Evolutionary conservation across 345 rosid species (phyloP), one percentile per base, ranked within the genome.

Genomic region (Salix purpurea): DNA sequence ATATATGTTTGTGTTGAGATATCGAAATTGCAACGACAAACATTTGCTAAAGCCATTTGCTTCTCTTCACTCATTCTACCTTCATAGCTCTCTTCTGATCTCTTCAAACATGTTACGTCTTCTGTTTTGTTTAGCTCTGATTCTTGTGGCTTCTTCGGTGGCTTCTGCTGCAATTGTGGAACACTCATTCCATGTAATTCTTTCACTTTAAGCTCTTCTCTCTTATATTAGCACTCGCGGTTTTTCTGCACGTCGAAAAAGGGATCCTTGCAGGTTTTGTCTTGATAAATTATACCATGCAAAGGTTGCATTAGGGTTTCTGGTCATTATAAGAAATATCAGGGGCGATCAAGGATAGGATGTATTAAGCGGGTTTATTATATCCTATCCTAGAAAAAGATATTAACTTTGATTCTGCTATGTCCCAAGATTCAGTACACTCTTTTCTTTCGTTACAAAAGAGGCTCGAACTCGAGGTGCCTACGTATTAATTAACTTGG

Each of bases 121-220:
- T 78, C 76, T 56, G 73, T 74, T 85, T 73, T 78, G 79, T 83
- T 68, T 85, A 54, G 76, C 83, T 79, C 76, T 82, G 23, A 67
- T 84, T 66, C 75, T 89, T 54, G 28, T 88, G 0, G 82, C 79
- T 54, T 87, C 90, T 70, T 71, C 92, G 3, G 14, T 82, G 70
- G 91, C 94, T 75, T 89, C 92, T 24, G 91, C 89, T 14, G 90
- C 87, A 34, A 83, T 86, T 40, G 93, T 94, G 21, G 93, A 94
- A 66, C 94, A 92, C 80, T 78, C 97, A 14, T 89, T 94, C 79
- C 14, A 84, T 67, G 98, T 91, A 94, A 87, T 60, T 58, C 65
- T 1, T 60, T 68, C 13, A 3, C 68, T 40, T 16, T 39, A 70
- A 11, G 15, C 30, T 74, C 67, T 37, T 24, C 19, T 9, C 8